Evolutionary conservation across 2,329 filamentous ascomycete genomes (phyloP).

Genomic region (Fusarium clavum): DNA sequence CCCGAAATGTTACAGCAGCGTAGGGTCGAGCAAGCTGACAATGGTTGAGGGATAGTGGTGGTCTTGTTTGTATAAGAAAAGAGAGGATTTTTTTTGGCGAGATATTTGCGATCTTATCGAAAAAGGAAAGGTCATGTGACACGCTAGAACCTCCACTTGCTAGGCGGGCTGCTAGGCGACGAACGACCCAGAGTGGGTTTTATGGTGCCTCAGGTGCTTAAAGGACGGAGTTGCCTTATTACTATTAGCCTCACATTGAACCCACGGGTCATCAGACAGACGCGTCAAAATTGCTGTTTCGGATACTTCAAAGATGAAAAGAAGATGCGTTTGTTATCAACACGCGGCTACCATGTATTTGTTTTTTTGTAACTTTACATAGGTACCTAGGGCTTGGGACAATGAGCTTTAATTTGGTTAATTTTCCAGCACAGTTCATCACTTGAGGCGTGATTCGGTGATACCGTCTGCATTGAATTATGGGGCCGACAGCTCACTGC

Average conservation of each 20-base stretch:
- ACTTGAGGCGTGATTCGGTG: constrained; percentile 26
- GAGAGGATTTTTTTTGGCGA: constrained; percentile 42
- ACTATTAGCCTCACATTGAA: background rate
- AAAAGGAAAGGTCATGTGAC: constrained; percentile 43
- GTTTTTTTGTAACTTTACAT: background rate
- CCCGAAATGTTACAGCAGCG: constrained; percentile 62
- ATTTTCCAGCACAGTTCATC: background rate
- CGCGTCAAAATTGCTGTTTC: background rate
- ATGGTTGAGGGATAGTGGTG: constrained; percentile 57
- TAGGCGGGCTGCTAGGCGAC: background rate
- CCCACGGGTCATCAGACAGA: background rate
- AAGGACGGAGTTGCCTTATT: background rate
- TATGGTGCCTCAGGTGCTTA: constrained; percentile 20
- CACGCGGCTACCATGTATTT: background rate
- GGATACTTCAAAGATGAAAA: background rate
- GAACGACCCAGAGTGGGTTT: background rate
- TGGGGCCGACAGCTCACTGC: constrained; percentile 10
- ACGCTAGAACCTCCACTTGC: background rate
- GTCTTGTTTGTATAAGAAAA: constrained; percentile 55
- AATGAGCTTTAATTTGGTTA: background rate
- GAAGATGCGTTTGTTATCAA: background rate
- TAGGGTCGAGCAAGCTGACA: constrained; percentile 52
- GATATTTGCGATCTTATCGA: constrained; percentile 32
- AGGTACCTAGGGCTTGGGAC: background rate
- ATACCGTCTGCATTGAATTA: constrained; percentile 7